Evolutionary conservation across 345 rosid genomes (phyloP).

Genomic region (Euphorbia tirucalli): DNA sequence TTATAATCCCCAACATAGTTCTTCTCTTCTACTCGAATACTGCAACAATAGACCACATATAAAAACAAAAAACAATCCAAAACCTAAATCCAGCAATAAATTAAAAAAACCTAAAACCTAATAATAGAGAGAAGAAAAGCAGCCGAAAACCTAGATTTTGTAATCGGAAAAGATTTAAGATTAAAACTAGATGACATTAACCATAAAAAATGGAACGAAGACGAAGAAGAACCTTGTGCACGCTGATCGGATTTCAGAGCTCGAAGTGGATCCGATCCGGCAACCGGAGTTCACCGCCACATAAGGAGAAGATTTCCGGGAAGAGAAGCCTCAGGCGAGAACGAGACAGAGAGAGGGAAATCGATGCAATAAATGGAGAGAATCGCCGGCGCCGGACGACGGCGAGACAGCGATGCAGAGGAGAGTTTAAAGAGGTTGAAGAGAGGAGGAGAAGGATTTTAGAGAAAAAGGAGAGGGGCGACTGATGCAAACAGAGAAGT

Average conservation of each 20-base stretch:
- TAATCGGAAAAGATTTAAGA: not conserved
- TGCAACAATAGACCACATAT: constrained; percentile 7
- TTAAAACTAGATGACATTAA: not conserved
- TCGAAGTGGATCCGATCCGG: not conserved
- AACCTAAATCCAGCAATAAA: not conserved
- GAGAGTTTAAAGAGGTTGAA: no score
- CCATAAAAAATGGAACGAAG: not conserved
- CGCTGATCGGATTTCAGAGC: not conserved
- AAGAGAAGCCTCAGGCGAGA: no score
- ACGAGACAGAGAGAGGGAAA: no score
- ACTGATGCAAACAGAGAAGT: no score
- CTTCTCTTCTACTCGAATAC: constrained; percentile 1
- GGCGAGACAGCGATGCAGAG: no score
- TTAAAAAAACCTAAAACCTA: not conserved
- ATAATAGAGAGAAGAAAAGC: no score
- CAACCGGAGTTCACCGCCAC: no score
- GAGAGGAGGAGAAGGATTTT: no score
- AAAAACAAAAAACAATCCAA: not conserved
- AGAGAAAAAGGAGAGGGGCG: no score
- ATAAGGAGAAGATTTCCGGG: no score
- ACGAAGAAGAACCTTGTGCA: not conserved
- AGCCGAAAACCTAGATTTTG: not conserved
- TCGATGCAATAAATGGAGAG: no score
- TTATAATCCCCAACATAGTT: constrained; percentile 60
- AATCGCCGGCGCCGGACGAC: no score